Evolutionary conservation across 2,329 filamentous ascomycete species (phyloP).

Genomic region (Lachnellula subtilissima): DNA sequence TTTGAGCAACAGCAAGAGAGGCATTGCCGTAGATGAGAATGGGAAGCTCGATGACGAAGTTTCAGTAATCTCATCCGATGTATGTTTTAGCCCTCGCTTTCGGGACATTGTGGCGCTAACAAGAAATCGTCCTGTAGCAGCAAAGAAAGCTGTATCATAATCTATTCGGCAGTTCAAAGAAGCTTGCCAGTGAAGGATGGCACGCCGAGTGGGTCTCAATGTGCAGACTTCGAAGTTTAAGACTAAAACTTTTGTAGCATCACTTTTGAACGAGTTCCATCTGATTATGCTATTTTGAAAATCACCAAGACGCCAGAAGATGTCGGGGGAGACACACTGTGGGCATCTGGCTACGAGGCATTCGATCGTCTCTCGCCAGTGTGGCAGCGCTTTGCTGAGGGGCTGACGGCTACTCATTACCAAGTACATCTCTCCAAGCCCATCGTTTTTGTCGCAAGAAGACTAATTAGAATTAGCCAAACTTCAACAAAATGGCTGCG

Average conservation of each 20-base stretch:
- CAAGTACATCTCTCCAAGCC: background rate
- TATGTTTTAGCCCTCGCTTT: background rate
- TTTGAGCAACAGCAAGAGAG: constrained; percentile 45
- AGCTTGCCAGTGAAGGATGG: constrained; percentile 45
- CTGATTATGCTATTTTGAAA: constrained; percentile 49
- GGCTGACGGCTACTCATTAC: constrained; percentile 16
- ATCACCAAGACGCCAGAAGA: constrained; percentile 40
- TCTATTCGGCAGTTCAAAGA: constrained; percentile 45
- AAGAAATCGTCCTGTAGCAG: constrained; percentile 4
- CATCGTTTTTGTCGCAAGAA: no score
- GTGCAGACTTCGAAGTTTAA: background rate
- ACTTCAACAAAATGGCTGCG: constrained; percentile 15
- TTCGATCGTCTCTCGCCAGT: constrained; percentile 49
- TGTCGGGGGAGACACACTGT: constrained; percentile 43
- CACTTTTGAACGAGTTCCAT: constrained; percentile 47
- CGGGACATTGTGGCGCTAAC: background rate
- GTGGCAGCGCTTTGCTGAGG: constrained; percentile 17
- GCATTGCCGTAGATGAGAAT: constrained; percentile 43
- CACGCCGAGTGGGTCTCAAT: constrained; percentile 38
- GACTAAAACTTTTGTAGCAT: constrained; percentile 28
- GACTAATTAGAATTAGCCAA: constrained; percentile 3
- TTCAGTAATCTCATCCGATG: constrained; percentile 50
- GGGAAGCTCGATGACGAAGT: constrained; percentile 51
- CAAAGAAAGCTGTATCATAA: constrained; percentile 37
- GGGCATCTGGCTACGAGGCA: constrained; percentile 47